Evolutionary conservation across 75 land plant genomes (phyloP), one percentile per base, ranked within the genome.

Genomic region (Selaginella moellendorffii): DNA sequence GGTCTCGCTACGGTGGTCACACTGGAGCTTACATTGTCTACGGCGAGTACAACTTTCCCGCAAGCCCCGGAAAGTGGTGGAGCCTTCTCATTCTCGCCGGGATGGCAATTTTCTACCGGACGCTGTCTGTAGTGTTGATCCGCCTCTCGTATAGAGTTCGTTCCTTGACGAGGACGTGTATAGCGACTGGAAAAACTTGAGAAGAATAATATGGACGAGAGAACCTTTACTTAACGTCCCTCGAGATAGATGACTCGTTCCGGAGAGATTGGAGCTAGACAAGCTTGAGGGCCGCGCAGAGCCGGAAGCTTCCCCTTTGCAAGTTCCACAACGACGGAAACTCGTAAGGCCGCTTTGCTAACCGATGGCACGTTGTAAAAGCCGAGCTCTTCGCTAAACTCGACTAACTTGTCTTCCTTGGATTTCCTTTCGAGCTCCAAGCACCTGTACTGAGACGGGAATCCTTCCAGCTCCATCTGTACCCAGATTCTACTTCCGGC

Each of bases 1-100:
- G 65, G n/a, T 19, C 36, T 18, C 22, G 2, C 2, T 64, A 29
- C 18, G 42, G 36, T 1, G 24, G 28, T 1, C 24, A 22, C 8
- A 9, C 59, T 64, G 65, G 65, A 18, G n/a, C 1, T 21, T 31
- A 30, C 18, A 29, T 64, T 1, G 30, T 64, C 18, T 14, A 64
- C 18, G 24, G 18, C 19, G 54, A 26, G 2, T 64, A 64, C 18
- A 51, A 64, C 30, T 29, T 64, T 51, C 19, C 10, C 17, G 5
- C 14, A 36, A 1, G 28, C 14, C 65, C 52, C 17, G 65, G 65
- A 24, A 64, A 64, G 18, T 64, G 65, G 65, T 29, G 65, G 36
- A 36, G 20, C 52, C 10, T 64, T 1, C 5, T 64, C 29, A 31
- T 64, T n/a, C 65, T 64, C 1, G 42, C 24, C 19, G 25, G 29